Evolutionary conservation across 495 filamentous ascomycete species (phyloP).

Genomic region (Daldinia bambusicola): DNA sequence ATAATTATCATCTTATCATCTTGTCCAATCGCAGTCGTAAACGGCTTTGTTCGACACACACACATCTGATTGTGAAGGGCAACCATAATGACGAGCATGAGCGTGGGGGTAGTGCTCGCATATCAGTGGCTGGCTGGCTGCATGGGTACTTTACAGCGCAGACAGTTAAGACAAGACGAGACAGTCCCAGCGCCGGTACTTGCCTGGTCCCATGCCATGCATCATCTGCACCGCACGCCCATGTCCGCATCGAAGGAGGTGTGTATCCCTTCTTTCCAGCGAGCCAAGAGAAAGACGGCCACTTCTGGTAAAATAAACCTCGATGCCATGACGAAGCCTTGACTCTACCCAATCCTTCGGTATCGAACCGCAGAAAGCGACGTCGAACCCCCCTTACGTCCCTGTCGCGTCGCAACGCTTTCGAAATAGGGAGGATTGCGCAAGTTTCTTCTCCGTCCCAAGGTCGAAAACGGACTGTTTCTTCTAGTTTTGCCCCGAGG

Average conservation of each 20-base stretch:
- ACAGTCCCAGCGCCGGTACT: constrained; percentile 2
- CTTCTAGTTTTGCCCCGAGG: neutral
- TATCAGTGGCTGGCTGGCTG: constrained; percentile 11
- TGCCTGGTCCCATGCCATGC: constrained; percentile 5
- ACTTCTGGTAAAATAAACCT: neutral
- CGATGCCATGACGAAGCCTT: neutral
- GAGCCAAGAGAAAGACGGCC: neutral
- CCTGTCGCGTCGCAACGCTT: neutral
- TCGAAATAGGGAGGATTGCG: neutral
- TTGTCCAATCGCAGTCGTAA: constrained; percentile 2
- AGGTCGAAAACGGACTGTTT: neutral
- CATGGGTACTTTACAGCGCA: neutral
- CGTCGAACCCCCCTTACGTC: neutral
- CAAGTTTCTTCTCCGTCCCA: neutral
- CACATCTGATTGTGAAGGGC: neutral
- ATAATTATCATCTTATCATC: neutral
- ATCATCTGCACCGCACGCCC: neutral
- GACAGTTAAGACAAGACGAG: neutral
- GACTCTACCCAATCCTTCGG: neutral
- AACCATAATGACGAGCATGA: constrained; percentile 7
- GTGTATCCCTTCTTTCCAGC: neutral
- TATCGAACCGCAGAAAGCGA: neutral
- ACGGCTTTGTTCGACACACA: neutral
- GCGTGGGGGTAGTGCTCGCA: neutral
- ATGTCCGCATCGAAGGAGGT: neutral